Base-by-base conservation (phyloP, 768 basidiomycete genomes). In the Termitomyces sp. region DNA sequence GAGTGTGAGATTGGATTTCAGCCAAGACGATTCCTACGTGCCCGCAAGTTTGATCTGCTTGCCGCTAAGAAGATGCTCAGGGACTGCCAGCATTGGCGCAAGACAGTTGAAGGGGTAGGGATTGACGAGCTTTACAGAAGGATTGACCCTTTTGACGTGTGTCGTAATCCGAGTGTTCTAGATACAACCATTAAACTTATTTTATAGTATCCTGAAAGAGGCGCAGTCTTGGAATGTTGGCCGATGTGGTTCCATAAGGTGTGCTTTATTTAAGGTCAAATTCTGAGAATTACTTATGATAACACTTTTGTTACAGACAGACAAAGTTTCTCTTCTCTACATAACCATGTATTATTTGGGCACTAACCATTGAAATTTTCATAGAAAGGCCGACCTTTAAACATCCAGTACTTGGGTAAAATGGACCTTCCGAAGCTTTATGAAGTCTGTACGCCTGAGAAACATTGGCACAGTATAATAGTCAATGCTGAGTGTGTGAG, bases 171-270 rank as follows among this genome's bases (percentile, higher is more conserved):
- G 7, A 41, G 22, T 39, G 31, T 26, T 49, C 22, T 7, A 5
- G 13, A 22, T 43, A 8, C 16, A 26, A 20, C 31, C 32, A 27
- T 29, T 14, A 18, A 54, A 51, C 9, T 3, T 34, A n/a, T 36
- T 24, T n/a, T 20, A 29, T 20, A 91, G 88, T 91, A 84, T 63
- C 86, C 86, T 1, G 86, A 83, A 61, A 82, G 88, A 44, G 77
- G 82, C 52, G 77, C 79, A 1, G 82, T 90, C 7, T 88, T 89
- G 61, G 81, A 87, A 53, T 84, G 80, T 60, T 91, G 88, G 88
- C 87, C 87, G 3, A 80, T 90, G 75, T 89, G 81, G 74, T 90
- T 87, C 63, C 88, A 91, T 69, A 90, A 89, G 74, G 87, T 82
- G 51, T 31, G 78, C 61, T 37, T 29, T 32, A 27, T 20, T 7